Percentiles rank a stretch among this genome's conserved stretches.
These are phyloP conservation scores for Populus davidiana DNA, from an alignment of 345 rosid species.

Conservation along the genomic window DNA sequence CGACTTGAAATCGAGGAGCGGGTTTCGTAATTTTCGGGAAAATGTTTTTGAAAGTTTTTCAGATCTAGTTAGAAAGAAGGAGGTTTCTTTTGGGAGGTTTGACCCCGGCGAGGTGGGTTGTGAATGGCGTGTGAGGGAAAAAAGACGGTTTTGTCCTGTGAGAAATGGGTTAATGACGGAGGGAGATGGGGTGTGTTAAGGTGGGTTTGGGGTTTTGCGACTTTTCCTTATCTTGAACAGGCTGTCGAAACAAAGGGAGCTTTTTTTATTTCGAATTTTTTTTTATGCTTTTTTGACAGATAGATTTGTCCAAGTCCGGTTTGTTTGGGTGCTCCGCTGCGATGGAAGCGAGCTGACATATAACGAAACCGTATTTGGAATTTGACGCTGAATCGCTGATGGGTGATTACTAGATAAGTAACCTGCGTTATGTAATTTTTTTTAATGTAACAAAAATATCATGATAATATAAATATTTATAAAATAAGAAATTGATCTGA, in stretches of 20 bases:
- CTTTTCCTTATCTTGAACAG: slow-evolving; percentile 3
- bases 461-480: too few species aligned
- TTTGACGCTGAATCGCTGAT: too few species aligned
- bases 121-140: neutral
- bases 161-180: neutral
- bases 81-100: neutral
- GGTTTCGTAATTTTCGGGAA: neutral
- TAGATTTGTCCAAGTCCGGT: too few species aligned
- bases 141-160: slow-evolving; percentile 2
- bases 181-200: too few species aligned
- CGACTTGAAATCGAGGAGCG: slow-evolving; percentile 34
- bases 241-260: slow-evolving; percentile 5
- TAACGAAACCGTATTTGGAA: too few species aligned
- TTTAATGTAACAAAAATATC: too few species aligned
- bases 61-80: slow-evolving; percentile 10
- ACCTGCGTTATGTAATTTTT: too few species aligned
- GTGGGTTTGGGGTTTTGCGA: neutral
- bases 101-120: slow-evolving; percentile 14
- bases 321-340: too few species aligned
- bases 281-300: too few species aligned
- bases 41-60: neutral
- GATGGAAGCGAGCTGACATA: too few species aligned
- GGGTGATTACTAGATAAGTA: too few species aligned
- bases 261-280: neutral
- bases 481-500: too few species aligned